phyloP scores from a whole-genome alignment of 2,329 filamentous ascomycete species.

The Pleomassaria siparia region DNA sequence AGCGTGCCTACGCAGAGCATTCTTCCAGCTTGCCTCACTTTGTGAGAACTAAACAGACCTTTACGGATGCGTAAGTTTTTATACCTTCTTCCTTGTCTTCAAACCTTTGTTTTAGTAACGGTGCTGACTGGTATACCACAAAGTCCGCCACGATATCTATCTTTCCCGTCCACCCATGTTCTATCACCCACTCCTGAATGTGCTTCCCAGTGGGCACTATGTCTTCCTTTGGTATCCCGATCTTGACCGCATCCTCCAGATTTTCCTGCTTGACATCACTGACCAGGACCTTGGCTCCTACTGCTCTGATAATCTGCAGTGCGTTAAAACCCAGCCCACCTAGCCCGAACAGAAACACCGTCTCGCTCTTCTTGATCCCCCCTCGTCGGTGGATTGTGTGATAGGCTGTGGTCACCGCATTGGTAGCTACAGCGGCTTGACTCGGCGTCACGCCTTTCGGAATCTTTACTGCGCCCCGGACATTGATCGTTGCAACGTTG shows the following conservation, averaged over 20 bases:
- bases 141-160: constrained; percentile 23
- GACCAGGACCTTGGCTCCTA: constrained; percentile 20
- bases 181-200: constrained; percentile 18
- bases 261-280: constrained; percentile 26
- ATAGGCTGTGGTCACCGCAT: constrained; percentile 25
- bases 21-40: constrained; percentile 22
- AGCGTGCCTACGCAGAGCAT: constrained; percentile 24
- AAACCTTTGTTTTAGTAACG: constrained; percentile 21
- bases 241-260: constrained; percentile 17
- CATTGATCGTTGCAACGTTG: constrained; percentile 17
- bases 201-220: constrained; percentile 18
- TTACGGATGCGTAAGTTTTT: too few species aligned
- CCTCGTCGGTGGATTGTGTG: constrained; percentile 23
- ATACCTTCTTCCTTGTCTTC: too few species aligned
- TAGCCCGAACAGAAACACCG: constrained; percentile 24
- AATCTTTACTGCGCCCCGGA: constrained; percentile 17
- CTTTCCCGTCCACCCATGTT: constrained; percentile 18
- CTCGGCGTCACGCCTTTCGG: constrained; percentile 17
- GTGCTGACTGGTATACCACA: too few species aligned
- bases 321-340: constrained; percentile 26
- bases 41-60: too few species aligned
- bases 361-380: constrained; percentile 12
- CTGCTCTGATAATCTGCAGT: constrained; percentile 19
- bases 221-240: constrained; percentile 15
- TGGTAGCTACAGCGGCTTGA: constrained; percentile 22